These are phyloP conservation scores for Melocanna baccifera DNA, from an alignment of 176 grass and related monocot genomes.

Conservation along the genomic window DNA sequence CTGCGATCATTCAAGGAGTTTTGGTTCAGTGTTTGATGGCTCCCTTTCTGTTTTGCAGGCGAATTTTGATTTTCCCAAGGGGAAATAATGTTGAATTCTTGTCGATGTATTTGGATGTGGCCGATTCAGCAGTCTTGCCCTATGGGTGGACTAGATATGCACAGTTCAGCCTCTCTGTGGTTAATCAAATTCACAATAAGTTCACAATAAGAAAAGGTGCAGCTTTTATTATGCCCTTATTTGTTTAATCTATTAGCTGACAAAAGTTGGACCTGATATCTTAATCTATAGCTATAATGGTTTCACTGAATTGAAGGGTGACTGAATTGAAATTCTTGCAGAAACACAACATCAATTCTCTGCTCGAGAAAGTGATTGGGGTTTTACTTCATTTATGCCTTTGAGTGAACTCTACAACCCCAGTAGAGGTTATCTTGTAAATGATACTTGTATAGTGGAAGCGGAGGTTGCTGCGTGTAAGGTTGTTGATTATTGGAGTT, in stretches of 20 bases:
- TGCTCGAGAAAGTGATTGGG: constrained; percentile 94
- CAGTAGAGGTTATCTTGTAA: constrained; percentile 93
- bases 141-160: constrained; percentile 99
- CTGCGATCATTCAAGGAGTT: neutral
- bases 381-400: constrained; percentile 98
- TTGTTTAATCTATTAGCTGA: neutral
- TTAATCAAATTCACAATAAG: constrained; percentile 88
- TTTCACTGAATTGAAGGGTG: constrained; percentile 6
- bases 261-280: constrained; percentile 6
- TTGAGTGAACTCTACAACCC: constrained; percentile 89
- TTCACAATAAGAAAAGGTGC: constrained; percentile 98
- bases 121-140: constrained; percentile 75
- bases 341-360: constrained; percentile 99
- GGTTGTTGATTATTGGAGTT: constrained; percentile 93
- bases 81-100: constrained; percentile 97
- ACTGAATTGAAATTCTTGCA: constrained; percentile 41
- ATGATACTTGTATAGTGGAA: constrained; percentile 92
- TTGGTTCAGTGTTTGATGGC: neutral
- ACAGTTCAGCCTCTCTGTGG: constrained; percentile 82
- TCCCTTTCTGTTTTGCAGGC: constrained; percentile 49
- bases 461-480: constrained; percentile 92
- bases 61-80: constrained; percentile 93
- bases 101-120: constrained; percentile 98
- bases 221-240: constrained; percentile 11
- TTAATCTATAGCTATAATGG: neutral